These are phyloP conservation scores for Globisporangium barbulae DNA, from an alignment of 352 stramenopile species.

Conservation along the genomic window DNA sequence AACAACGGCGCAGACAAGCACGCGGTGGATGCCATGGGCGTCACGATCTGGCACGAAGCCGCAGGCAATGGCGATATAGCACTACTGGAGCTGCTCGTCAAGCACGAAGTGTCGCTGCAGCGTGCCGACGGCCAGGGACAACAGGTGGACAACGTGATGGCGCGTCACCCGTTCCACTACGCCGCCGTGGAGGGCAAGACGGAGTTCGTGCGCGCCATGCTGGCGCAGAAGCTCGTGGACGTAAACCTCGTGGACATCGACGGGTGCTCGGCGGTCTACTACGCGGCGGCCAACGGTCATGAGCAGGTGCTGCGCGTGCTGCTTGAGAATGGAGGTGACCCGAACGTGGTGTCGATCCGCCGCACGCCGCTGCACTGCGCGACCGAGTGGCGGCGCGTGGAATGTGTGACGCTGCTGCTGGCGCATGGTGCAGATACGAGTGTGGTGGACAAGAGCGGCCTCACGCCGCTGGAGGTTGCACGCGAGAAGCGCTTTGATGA, in stretches of 20 bases:
- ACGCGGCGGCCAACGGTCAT: constrained; percentile 68
- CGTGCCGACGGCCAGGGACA: constrained; percentile 23
- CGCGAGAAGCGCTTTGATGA: constrained; percentile 25
- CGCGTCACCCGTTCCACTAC: constrained; percentile 81
- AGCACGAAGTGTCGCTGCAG: constrained; percentile 45
- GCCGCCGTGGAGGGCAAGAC: constrained; percentile 66
- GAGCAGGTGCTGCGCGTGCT: constrained; percentile 45
- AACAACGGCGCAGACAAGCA: constrained; percentile 58
- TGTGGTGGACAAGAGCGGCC: constrained; percentile 37
- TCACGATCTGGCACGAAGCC: constrained; percentile 79
- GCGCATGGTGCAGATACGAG: constrained; percentile 29
- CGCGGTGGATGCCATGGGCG: constrained; percentile 72
- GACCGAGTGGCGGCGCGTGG: constrained; percentile 64
- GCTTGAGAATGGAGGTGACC: constrained; percentile 39
- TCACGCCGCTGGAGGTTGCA: constrained; percentile 37
- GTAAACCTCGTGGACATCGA: constrained; percentile 66
- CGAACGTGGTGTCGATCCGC: constrained; percentile 57
- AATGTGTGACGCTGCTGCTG: constrained; percentile 56
- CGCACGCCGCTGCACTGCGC: constrained; percentile 72
- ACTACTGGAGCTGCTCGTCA: constrained; percentile 57
- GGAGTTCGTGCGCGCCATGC: constrained; percentile 49
- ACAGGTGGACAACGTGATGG: constrained; percentile 74
- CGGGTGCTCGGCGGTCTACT: constrained; percentile 68
- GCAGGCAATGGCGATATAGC: constrained; percentile 54
- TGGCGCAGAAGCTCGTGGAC: constrained; percentile 54